Percentiles rank a stretch among this genome's conserved stretches.
Evolutionary conservation across 441 rosid genomes (phyloP).

Genomic region (Arabidopsis hybrid): DNA sequence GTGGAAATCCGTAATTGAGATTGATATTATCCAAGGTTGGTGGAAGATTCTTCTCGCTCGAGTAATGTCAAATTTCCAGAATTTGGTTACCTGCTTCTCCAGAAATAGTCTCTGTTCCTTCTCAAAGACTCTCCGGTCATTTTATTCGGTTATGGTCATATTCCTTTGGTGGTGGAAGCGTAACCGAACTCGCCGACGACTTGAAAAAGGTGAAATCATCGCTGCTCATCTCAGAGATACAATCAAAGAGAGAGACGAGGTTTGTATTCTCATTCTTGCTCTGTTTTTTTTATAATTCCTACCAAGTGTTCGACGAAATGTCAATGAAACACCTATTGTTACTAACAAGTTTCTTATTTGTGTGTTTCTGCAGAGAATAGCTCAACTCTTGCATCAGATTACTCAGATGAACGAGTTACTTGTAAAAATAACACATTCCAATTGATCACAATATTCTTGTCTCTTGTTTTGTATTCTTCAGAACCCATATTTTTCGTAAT

Average conservation of each 20-base stretch:
- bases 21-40: conserved; percentile 39
- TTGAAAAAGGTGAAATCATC: conserved; percentile 38
- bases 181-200: conserved; percentile 47
- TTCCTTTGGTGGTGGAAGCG: conserved; percentile 58
- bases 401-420: conserved; percentile 67
- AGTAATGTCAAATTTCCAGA: conserved; percentile 46
- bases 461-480: not conserved
- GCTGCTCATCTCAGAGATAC: conserved; percentile 43
- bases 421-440: conserved; percentile 43
- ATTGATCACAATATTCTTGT: conserved; percentile 21
- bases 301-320: conserved; percentile 43
- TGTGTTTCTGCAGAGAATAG: conserved; percentile 57
- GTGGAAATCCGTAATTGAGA: conserved; percentile 13
- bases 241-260: conserved; percentile 72
- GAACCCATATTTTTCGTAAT: not conserved
- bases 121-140: conserved; percentile 41
- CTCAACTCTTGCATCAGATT: conserved; percentile 62
- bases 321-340: not conserved
- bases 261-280: conserved; percentile 28
- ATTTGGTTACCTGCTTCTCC: conserved; percentile 31
- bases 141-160: conserved; percentile 39
- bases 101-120: not conserved
- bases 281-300: not conserved
- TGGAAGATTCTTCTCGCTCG: conserved; percentile 50
- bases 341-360: not conserved